Base-by-base conservation (phyloP, 1,139 yeast species). In the Sugiyamaella castrensis region DNA sequence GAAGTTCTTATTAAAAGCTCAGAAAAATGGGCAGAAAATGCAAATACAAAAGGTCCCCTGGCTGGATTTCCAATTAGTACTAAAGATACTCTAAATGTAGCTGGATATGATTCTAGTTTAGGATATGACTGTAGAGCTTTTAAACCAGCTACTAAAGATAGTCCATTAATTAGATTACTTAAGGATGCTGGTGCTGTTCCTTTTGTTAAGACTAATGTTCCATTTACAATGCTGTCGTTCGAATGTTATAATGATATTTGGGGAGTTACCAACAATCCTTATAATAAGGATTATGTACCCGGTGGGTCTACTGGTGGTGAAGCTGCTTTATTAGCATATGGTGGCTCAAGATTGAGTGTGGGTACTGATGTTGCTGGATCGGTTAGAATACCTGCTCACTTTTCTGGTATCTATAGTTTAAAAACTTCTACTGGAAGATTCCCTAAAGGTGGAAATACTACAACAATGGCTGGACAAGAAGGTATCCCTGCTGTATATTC, bases 1-100 rank as follows among this genome's bases (percentile, higher is more conserved):
- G 75, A 71, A 56, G 57, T 71, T 45, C 51, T 70, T 59, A 62
- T 69, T 51, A 58, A 60, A 16, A 69, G 64, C n/a, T 70, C 71
- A 4, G 70, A 67, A 52, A 51, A 58, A 44, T 61, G 62, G 62
- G 71, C 71, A 11, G 43, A 38, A 12, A 24, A 45, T 24, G 60
- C 56, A 12, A 40, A 52, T 10, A 52, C 55, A 49, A 58, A 66
- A 11, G 85, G 86, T 12, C 82, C 84, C 5, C 66, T 84, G 31
- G 87, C 84, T 46, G 92, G 91, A 2, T 68, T 84, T 50, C 89
- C 89, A 8, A 71, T 84, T 43, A 79, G 87, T 2, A 60, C 83
- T 48, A 79, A 79, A 57, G 80, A 75, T 54, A 74, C 78, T 36
- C 69, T 73, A 52, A 70, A 71, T 51, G 64, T 78, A 41, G 67